A percentile compares a stretch with the other conserved stretches of the same genome.
phyloP scores from a whole-genome alignment of 2,329 filamentous ascomycete species.

The Huntiella moniliformis region DNA sequence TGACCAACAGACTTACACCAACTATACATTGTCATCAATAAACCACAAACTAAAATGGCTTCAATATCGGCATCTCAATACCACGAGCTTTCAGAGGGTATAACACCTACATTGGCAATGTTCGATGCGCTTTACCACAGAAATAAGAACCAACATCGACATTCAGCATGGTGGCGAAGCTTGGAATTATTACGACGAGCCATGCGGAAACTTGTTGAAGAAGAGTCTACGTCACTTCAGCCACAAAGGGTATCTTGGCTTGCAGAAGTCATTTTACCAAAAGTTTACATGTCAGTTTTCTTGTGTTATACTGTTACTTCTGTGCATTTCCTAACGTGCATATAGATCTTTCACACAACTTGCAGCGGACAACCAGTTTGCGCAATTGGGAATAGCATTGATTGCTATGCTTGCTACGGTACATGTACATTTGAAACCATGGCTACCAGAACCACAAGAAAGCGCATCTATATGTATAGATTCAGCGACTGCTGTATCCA shows the following conservation, averaged over 20 bases:
- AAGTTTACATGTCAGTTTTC: conserved; percentile 20
- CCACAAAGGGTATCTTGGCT: conserved; percentile 16
- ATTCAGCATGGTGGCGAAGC: conserved; percentile 60
- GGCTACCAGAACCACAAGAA: not conserved
- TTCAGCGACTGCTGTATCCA: too few species aligned
- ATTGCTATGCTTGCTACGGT: conserved; percentile 44
- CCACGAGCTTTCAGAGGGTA: conserved; percentile 12
- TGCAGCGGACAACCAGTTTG: conserved; percentile 53
- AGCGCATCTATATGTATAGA: not conserved
- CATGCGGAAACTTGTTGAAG: conserved; percentile 31
- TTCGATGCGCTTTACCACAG: conserved; percentile 61
- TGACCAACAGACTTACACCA: too few species aligned
- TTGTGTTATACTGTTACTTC: not conserved
- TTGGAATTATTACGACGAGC: conserved; percentile 55
- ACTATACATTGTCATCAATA: too few species aligned
- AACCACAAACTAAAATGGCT: too few species aligned
- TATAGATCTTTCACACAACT: conserved; percentile 47
- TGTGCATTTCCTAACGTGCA: conserved; percentile 1
- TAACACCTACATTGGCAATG: conserved; percentile 29
- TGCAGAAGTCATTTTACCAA: conserved; percentile 17
- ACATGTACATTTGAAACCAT: conserved; percentile 1
- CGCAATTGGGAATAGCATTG: conserved; percentile 50
- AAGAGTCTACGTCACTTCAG: conserved; percentile 14
- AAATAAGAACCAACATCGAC: conserved; percentile 80
- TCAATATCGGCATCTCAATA: not conserved